phyloP scores from a whole-genome alignment of 768 basidiomycete genomes.

The Amanita rimosa region DNA sequence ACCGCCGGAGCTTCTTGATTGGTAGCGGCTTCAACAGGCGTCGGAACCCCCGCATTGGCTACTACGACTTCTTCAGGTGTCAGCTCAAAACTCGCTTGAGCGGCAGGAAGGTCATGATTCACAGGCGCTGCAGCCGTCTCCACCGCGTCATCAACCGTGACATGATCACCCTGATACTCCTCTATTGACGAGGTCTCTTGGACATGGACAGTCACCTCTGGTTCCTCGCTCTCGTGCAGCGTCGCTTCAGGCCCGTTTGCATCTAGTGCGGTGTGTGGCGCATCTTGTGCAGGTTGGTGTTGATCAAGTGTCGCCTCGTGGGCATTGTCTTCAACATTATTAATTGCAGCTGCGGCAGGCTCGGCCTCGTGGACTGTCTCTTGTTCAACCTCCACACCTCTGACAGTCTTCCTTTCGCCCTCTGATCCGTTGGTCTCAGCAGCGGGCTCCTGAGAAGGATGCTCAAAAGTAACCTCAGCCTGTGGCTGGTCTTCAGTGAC shows the following conservation, averaged over 20 bases:
- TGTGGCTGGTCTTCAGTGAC: background rate
- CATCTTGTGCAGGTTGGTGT: background rate
- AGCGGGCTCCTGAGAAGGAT: background rate
- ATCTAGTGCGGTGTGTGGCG: background rate
- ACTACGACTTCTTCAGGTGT: background rate
- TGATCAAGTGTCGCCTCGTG: background rate
- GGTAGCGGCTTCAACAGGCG: background rate
- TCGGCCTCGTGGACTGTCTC: conserved; percentile 1
- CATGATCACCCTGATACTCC: background rate
- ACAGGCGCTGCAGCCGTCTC: background rate
- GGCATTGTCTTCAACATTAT: background rate
- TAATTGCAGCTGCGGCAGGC: background rate
- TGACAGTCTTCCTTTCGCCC: background rate
- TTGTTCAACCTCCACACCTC: background rate
- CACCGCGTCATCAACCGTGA: background rate
- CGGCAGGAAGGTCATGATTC: background rate
- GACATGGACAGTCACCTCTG: background rate
- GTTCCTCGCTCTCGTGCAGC: background rate
- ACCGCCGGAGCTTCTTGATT: background rate
- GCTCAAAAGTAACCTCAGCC: background rate
- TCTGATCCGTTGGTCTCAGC: background rate
- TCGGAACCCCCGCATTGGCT: background rate
- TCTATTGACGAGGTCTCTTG: background rate
- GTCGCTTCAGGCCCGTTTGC: background rate
- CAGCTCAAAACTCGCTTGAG: background rate